Evolutionary conservation across 306 rosid species (phyloP).

Genomic region (Pterocarpus santalinus): DNA sequence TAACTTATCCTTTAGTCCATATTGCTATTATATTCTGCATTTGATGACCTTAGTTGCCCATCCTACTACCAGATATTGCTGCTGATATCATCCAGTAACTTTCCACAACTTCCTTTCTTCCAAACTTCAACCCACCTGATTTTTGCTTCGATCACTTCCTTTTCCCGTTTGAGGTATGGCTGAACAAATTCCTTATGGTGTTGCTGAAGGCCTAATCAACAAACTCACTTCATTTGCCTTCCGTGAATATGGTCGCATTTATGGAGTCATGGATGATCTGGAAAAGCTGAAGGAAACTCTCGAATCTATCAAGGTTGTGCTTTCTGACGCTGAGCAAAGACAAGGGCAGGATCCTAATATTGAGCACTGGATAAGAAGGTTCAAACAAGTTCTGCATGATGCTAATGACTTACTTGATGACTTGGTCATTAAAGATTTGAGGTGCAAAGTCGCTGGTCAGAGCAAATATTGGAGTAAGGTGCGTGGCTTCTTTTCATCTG

Average conservation of each 20-base stretch:
- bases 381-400: slow-evolving; percentile 5
- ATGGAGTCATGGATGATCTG: neutral
- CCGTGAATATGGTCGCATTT: neutral
- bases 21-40: too few relatives aligned
- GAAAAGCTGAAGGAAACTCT: neutral
- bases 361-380: neutral
- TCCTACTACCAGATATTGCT: too few relatives aligned
- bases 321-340: neutral
- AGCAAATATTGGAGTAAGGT: neutral
- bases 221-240: neutral
- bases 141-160: neutral
- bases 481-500: slow-evolving; percentile 6
- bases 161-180: slow-evolving; percentile 1
- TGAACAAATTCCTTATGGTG: slow-evolving; percentile 11
- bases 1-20: too few relatives aligned
- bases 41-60: too few relatives aligned
- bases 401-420: slow-evolving; percentile 27
- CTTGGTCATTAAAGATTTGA: neutral
- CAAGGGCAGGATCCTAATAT: neutral
- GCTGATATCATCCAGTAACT: too few relatives aligned
- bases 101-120: neutral
- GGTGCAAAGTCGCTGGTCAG: neutral
- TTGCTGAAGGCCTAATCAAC: neutral
- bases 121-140: neutral
- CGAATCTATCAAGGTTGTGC: neutral